phyloP scores from a whole-genome alignment of 176 grass and related monocot genomes.

The Cenchrus americanus region DNA sequence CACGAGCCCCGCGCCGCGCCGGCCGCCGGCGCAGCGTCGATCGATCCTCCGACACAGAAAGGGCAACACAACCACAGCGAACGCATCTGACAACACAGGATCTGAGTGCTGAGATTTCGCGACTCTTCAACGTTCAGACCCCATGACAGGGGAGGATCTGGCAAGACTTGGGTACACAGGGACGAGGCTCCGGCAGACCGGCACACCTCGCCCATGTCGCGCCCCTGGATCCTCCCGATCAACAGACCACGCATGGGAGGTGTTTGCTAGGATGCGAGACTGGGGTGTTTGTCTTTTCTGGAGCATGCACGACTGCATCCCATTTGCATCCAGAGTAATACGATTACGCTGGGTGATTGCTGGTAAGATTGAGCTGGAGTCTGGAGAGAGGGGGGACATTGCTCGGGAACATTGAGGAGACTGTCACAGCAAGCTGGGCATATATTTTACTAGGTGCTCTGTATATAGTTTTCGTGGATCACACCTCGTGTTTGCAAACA shows the following conservation, averaged over 20 bases:
- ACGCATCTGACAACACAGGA: background rate
- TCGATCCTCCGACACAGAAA: background rate
- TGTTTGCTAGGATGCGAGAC: conserved; percentile 43
- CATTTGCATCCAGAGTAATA: background rate
- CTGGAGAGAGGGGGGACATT: conserved; percentile 42
- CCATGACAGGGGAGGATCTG: background rate
- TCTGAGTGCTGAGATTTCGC: background rate
- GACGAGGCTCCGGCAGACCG: background rate
- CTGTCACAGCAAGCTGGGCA: conserved; percentile 16
- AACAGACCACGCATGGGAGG: too few species aligned
- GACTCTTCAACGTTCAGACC: background rate
- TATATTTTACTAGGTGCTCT: background rate
- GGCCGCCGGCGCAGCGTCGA: background rate
- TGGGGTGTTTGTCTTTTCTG: conserved; percentile 53
- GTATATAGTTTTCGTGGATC: conserved; percentile 41
- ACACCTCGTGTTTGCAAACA: conserved; percentile 43
- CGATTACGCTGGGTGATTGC: background rate
- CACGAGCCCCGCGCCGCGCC: background rate
- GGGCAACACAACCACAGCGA: background rate
- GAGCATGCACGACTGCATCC: conserved; percentile 43
- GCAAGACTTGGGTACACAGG: background rate
- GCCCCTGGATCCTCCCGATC: too few species aligned
- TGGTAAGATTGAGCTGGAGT: conserved; percentile 17
- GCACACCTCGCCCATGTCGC: too few species aligned
- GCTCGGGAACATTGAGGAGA: conserved; percentile 42